Conservation (phyloP, 2,329 filamentous ascomycete species). For the Fonsecaea nubica region DNA sequence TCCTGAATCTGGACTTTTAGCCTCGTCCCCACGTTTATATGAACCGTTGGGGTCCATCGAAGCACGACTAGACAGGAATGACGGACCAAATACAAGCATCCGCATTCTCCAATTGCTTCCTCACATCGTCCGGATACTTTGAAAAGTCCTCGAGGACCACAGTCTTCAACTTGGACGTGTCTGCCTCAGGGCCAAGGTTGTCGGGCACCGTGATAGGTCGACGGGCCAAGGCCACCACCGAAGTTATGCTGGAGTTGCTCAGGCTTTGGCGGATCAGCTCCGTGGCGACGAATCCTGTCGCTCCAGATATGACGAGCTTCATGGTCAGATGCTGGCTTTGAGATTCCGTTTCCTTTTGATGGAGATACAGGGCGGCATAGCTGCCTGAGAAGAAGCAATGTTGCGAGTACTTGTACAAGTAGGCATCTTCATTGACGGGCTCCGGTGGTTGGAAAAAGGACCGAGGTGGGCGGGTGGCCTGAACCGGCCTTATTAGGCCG, state of each 20-base stretch:
- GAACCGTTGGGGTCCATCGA: no score
- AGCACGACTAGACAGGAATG: background rate
- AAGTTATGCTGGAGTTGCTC: slow-evolving; percentile 41
- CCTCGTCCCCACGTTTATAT: background rate
- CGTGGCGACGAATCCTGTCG: slow-evolving; percentile 46
- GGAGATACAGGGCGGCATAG: background rate
- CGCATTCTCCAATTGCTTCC: slow-evolving; percentile 43
- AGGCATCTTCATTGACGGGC: background rate
- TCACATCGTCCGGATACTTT: slow-evolving; percentile 44
- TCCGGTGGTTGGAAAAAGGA: no score
- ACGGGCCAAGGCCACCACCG: slow-evolving; percentile 44
- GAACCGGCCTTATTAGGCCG: background rate
- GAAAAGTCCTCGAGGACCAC: slow-evolving; percentile 45
- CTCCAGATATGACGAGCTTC: slow-evolving; percentile 48
- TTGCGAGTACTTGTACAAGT: background rate
- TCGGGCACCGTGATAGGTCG: slow-evolving; percentile 29
- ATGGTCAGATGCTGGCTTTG: slow-evolving; percentile 34
- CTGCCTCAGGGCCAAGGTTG: slow-evolving; percentile 18
- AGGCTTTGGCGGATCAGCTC: slow-evolving; percentile 48
- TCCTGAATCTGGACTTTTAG: slow-evolving; percentile 40
- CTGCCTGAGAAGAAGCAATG: background rate
- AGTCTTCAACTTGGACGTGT: slow-evolving; percentile 44
- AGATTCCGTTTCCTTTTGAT: background rate
- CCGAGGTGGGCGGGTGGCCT: background rate
- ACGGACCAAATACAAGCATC: slow-evolving; percentile 50